Conservation (phyloP, 2,329 filamentous ascomycete species). For the Colletotrichum ledebouriae region DNA sequence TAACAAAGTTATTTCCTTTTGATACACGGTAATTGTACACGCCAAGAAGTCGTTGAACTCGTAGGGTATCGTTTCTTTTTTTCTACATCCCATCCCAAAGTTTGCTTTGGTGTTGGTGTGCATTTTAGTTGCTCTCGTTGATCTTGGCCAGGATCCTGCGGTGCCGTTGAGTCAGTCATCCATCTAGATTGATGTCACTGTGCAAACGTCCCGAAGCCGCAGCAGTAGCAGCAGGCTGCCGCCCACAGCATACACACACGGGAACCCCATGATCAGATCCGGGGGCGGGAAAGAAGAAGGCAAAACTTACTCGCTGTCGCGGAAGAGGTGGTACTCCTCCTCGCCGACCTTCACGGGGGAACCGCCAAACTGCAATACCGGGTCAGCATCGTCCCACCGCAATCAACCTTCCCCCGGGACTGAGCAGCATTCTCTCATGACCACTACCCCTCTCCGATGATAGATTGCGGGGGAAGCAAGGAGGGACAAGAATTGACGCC, state of each 20-base stretch:
- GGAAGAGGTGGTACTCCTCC: constrained; percentile 95
- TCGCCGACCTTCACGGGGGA: constrained; percentile 97
- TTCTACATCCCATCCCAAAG: neutral
- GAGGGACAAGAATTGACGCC: neutral
- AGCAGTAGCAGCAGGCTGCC: neutral
- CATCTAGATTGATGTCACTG: constrained; percentile 15
- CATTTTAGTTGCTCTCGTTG: constrained; percentile 75
- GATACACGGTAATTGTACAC: constrained; percentile 50
- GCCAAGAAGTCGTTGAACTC: constrained; percentile 41
- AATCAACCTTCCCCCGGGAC: neutral
- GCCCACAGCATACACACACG: too few relatives aligned
- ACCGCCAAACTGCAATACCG: constrained; percentile 81
- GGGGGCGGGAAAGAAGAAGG: neutral
- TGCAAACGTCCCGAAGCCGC: neutral
- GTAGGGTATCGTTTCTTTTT: constrained; percentile 47
- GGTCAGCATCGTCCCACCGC: constrained; percentile 18
- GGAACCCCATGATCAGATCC: neutral
- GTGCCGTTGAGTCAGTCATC: neutral
- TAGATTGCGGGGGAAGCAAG: neutral
- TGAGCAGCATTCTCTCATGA: neutral
- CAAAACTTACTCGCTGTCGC: constrained; percentile 92
- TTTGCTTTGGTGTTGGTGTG: neutral
- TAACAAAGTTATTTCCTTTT: constrained; percentile 43
- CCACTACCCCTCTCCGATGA: neutral
- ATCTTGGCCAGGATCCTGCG: constrained; percentile 96